Evolutionary conservation across 1,284 basidiomycete genomes (phyloP), one percentile per base, ranked within the genome.

Genomic region (Hypsizygus ulmarius): DNA sequence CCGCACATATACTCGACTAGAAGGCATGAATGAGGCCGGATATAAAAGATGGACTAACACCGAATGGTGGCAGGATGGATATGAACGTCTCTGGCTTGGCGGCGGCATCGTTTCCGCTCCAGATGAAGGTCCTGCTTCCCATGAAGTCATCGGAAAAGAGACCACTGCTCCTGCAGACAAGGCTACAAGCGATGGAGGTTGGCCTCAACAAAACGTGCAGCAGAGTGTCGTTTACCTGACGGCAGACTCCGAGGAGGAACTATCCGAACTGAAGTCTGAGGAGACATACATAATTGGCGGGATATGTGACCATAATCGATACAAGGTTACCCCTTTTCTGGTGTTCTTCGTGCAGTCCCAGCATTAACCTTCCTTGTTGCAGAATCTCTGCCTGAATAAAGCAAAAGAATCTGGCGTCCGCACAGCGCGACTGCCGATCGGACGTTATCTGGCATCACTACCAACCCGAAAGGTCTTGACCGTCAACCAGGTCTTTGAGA

Each of bases 271-370:
- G 40, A 84, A 80, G 49, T 83, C 90, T 54, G 84, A 86, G 46
- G 91, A 94, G 64, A 89, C 85, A 2, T 99, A 99, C 64, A 84
- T 99, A 57, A 94, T 99, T 49, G 97, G 97, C 28, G 97, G 96
- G 11, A 90, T 99, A 55, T 90, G 90, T 52, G 97, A 99, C 67
- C 90, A 90, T 59, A 99, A 99, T 70, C 85, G 96, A 30, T 90
- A 97, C 77, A 99, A 97, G 79, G 93, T 90, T 45, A 21, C 32
- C 45, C n/a, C n/a, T 29, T 51, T 30, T 18, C 47, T 50, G 41
- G 21, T 44, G 54, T 60, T 49, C 56, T 55, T 43, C 41, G 38
- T 32, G 48, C 39, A 14, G 29, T 49, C 53, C 41, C 41, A 40
- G 39, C 35, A 46, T 58, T 39, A 36, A 53, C 50, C 44, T 27